phyloP scores from a whole-genome alignment of 2,329 filamentous ascomycete genomes.

The Cladosporium sphaerospermum region DNA sequence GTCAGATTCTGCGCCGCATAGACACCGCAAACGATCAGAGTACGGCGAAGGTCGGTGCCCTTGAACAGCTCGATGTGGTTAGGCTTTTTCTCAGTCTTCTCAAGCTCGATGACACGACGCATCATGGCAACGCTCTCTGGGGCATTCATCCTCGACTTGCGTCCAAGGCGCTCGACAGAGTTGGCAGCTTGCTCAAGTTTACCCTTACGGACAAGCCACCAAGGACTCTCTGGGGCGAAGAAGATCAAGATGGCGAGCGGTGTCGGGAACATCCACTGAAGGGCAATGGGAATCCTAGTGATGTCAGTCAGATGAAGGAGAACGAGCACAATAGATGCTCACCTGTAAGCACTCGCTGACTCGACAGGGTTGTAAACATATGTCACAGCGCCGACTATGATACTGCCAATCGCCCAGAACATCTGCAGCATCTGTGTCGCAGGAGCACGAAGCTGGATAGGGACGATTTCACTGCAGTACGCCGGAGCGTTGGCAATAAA shows the following conservation, averaged over 20 bases:
- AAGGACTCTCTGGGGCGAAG: slow-evolving; percentile 47
- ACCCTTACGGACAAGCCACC: slow-evolving; percentile 50
- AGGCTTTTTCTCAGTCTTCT: slow-evolving; percentile 44
- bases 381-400: slow-evolving; percentile 54
- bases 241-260: slow-evolving; percentile 49
- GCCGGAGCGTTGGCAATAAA: slow-evolving; percentile 61
- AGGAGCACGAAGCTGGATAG: slow-evolving; percentile 51
- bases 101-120: slow-evolving; percentile 51
- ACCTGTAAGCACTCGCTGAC: slow-evolving; percentile 38
- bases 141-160: slow-evolving; percentile 34
- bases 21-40: slow-evolving; percentile 50
- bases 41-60: slow-evolving; percentile 50
- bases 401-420: slow-evolving; percentile 58
- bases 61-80: slow-evolving; percentile 48
- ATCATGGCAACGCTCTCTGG: slow-evolving; percentile 52
- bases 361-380: slow-evolving; percentile 45
- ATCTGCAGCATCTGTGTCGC: slow-evolving; percentile 60
- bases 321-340: slow-evolving; percentile 17
- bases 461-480: slow-evolving; percentile 57
- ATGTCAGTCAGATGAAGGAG: slow-evolving; percentile 26
- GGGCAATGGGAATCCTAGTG: slow-evolving; percentile 46
- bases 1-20: slow-evolving; percentile 57
- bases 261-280: slow-evolving; percentile 55
- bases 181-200: slow-evolving; percentile 39
- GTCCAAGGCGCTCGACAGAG: slow-evolving; percentile 47